Evolutionary conservation across 2,329 filamentous ascomycete species (phyloP).

Genomic region (Coniochaeta sp.): DNA sequence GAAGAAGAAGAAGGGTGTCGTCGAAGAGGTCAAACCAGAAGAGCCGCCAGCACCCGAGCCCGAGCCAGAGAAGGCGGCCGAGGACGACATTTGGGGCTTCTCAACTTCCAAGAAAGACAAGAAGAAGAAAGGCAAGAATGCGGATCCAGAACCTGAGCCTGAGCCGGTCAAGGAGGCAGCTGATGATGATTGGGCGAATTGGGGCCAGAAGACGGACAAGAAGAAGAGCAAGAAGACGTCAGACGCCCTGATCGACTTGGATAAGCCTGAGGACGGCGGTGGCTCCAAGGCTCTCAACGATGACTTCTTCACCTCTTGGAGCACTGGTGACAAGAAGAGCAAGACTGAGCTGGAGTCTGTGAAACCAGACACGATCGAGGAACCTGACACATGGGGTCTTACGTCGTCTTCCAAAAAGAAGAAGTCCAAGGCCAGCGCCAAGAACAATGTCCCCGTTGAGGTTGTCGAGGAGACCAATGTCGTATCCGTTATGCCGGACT

Average conservation of each 20-base stretch:
- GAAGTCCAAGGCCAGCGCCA: constrained; percentile 38
- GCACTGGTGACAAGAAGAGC: constrained; percentile 35
- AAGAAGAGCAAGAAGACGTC: constrained; percentile 30
- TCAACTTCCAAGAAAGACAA: constrained; percentile 23
- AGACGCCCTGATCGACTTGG: constrained; percentile 27
- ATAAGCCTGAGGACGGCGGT: constrained; percentile 19
- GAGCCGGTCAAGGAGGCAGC: constrained; percentile 11
- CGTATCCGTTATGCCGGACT: constrained; percentile 37
- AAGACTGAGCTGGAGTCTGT: constrained; percentile 20
- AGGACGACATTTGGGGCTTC: constrained; percentile 20
- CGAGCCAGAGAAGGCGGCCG: constrained; percentile 26
- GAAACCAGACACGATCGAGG: constrained; percentile 34
- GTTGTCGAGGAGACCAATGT: constrained; percentile 36
- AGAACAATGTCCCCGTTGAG: constrained; percentile 40
- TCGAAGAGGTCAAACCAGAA: constrained; percentile 8
- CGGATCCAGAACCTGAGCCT: constrained; percentile 9
- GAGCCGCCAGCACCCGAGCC: constrained; percentile 22
- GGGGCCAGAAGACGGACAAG: constrained; percentile 32
- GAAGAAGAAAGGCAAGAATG: constrained; percentile 18
- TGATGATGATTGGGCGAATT: constrained; percentile 12
- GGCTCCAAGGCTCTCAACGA: constrained; percentile 29
- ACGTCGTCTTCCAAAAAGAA: constrained; percentile 28
- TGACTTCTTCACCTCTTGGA: constrained; percentile 52
- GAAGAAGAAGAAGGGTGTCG: constrained; percentile 16
- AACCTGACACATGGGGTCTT: constrained; percentile 30